Conservation (phyloP, 306 rosid genomes). For the Nissolia schottii region DNA sequence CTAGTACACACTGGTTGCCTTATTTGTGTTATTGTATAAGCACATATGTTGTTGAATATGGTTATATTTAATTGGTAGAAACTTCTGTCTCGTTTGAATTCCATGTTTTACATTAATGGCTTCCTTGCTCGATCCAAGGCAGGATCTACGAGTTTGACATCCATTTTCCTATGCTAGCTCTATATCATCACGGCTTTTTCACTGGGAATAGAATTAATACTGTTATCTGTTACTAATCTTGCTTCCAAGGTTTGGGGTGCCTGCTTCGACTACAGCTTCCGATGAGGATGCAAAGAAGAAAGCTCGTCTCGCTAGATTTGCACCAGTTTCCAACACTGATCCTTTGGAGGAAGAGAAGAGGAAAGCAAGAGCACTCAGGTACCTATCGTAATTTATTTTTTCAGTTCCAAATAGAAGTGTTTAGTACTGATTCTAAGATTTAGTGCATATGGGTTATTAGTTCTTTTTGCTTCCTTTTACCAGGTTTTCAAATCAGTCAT, state of each 20-base stretch:
- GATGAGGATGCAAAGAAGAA: conserved; percentile 72
- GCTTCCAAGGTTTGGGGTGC: conserved; percentile 69
- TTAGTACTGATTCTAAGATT: background rate
- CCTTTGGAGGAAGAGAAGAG: conserved; percentile 72
- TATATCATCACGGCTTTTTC: background rate
- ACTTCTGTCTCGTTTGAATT: too few relatives aligned
- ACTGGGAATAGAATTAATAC: background rate
- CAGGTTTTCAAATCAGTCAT: conserved; percentile 66
- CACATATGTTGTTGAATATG: too few relatives aligned
- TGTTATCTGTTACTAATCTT: background rate
- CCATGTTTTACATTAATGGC: too few relatives aligned
- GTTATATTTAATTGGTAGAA: too few relatives aligned
- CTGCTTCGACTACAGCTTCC: conserved; percentile 42
- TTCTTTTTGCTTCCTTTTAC: conserved; percentile 3
- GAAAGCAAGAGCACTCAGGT: conserved; percentile 87
- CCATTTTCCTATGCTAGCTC: background rate
- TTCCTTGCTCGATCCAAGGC: too few relatives aligned
- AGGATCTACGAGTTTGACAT: too few relatives aligned
- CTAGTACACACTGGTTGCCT: too few relatives aligned
- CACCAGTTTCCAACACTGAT: conserved; percentile 53
- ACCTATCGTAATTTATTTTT: background rate
- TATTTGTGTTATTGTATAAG: too few relatives aligned
- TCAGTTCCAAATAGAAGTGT: too few relatives aligned
- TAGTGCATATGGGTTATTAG: background rate
- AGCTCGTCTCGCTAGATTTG: conserved; percentile 79